phyloP scores from a whole-genome alignment of 2,329 filamentous ascomycete genomes.

The Fusarium sp. region DNA sequence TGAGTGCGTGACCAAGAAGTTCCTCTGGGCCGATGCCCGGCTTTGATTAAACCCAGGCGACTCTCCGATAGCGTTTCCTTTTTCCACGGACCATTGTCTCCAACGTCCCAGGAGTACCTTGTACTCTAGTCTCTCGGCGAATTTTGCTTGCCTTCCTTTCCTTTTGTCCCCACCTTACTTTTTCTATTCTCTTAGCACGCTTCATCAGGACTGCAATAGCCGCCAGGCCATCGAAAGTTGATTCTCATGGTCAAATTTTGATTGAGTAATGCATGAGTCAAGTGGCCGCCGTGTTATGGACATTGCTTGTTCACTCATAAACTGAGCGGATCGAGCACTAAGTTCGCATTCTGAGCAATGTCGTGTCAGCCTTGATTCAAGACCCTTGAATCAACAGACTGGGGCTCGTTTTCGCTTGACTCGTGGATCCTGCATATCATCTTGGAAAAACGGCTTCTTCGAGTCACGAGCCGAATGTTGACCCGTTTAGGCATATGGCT shows the following conservation, averaged over 20 bases:
- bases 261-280: background rate
- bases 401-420: constrained; percentile 45
- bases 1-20: constrained; percentile 8
- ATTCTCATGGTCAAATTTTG: background rate
- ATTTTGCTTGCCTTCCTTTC: constrained; percentile 23
- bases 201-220: constrained; percentile 9
- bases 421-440: constrained; percentile 50
- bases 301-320: constrained; percentile 6
- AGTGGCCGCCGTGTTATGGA: background rate
- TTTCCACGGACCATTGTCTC: constrained; percentile 23
- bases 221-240: background rate
- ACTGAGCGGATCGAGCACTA: background rate
- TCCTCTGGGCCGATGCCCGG: constrained; percentile 14
- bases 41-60: constrained; percentile 23
- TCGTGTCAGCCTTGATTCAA: constrained; percentile 17
- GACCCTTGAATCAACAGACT: constrained; percentile 19
- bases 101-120: constrained; percentile 18
- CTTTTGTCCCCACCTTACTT: constrained; percentile 18
- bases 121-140: constrained; percentile 20
- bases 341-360: constrained; percentile 13
- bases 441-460: constrained; percentile 34
- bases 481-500: constrained; percentile 30
- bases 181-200: constrained; percentile 21
- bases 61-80: constrained; percentile 18
- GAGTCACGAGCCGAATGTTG: constrained; percentile 40